A percentile compares a stretch with the other conserved stretches of the same genome.
These are phyloP conservation scores for Leccinellum rugosiceps DNA, from an alignment of 768 basidiomycete genomes.

Conservation along the genomic window DNA sequence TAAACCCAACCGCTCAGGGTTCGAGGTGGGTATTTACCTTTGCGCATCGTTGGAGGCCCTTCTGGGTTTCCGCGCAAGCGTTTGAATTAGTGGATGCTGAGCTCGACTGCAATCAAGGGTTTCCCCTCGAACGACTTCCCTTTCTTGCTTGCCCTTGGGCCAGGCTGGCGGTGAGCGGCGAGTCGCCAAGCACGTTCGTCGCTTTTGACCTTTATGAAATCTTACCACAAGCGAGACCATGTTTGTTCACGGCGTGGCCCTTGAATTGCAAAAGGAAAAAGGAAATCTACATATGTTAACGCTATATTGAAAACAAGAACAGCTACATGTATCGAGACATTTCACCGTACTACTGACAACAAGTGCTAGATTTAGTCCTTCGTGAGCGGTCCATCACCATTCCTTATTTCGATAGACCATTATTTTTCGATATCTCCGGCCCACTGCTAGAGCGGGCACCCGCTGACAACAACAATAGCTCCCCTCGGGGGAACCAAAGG, in stretches of 20 bases:
- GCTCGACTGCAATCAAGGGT: constrained; percentile 19
- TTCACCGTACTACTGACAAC: constrained; percentile 13
- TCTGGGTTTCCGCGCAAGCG: background rate
- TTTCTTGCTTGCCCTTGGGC: constrained; percentile 14
- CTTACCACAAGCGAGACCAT: background rate
- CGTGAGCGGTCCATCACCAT: constrained; percentile 25
- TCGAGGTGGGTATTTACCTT: background rate
- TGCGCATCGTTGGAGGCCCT: background rate
- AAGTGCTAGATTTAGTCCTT: constrained; percentile 27
- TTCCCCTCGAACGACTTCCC: constrained; percentile 1
- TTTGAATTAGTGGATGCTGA: background rate
- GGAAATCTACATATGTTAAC: constrained; percentile 14
- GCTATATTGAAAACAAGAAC: constrained; percentile 24
- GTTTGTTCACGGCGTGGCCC: background rate
- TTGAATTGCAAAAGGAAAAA: constrained; percentile 15
- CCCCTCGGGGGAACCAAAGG: constrained; percentile 23
- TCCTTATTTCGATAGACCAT: constrained; percentile 19
- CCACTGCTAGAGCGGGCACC: constrained; percentile 33
- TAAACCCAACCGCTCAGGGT: constrained; percentile 1
- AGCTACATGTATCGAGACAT: constrained; percentile 19
- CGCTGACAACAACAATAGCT: constrained; percentile 19
- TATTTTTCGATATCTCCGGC: constrained; percentile 26
- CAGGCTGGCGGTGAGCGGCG: constrained; percentile 1
- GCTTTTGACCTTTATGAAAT: background rate
- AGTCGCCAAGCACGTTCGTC: constrained; percentile 5